A percentile compares a stretch with the other conserved stretches of the same genome.
Evolutionary conservation across 108 stramenopile genomes (phyloP).

Genomic region (Cyclotella atomus): DNA sequence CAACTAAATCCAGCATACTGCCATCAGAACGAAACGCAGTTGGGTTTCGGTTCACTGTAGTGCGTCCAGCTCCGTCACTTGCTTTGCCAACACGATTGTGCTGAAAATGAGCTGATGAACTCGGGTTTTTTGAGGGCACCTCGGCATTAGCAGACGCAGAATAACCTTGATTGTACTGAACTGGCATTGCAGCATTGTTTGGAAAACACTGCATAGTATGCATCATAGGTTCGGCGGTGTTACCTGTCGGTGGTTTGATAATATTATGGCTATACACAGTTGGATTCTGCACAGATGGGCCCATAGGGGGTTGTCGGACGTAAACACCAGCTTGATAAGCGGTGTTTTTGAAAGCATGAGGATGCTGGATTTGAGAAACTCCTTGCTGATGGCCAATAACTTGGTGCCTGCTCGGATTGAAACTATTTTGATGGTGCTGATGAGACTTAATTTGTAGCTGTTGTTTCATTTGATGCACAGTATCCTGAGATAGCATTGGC

Average conservation of each 20-base stretch:
- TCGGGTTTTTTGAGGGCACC: neutral
- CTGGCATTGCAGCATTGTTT: neutral
- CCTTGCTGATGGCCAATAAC: too few relatives aligned
- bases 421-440: neutral
- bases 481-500: neutral
- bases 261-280: too few relatives aligned
- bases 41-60: neutral
- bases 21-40: neutral
- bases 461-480: neutral
- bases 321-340: too few relatives aligned
- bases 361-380: too few relatives aligned
- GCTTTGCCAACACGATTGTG: neutral
- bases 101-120: neutral
- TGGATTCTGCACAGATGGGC: too few relatives aligned
- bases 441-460: neutral
- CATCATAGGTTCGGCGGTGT: neutral
- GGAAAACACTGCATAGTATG: neutral
- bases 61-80: neutral
- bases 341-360: too few relatives aligned
- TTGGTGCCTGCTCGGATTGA: neutral
- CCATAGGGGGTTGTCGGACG: too few relatives aligned
- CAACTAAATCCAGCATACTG: constrained; percentile 37
- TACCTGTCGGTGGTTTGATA: too few relatives aligned
- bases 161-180: neutral
- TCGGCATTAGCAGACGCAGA: neutral